Evolutionary conservation across 768 basidiomycete genomes (phyloP).

Genomic region (Leccinellum albellum): DNA sequence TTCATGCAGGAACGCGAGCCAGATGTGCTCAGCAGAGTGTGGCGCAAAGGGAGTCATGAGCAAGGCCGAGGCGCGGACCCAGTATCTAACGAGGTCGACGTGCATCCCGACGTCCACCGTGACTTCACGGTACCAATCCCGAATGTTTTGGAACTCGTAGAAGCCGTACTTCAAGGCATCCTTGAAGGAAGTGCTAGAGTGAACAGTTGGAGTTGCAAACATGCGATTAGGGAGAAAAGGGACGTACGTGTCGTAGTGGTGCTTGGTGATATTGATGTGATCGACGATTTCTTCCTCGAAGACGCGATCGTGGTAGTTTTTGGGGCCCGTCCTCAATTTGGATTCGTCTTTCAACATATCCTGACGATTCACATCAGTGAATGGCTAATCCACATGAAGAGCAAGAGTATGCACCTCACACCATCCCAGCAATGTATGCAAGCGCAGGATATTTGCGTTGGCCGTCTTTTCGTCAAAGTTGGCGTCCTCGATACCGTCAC

Average conservation of each 20-base stretch:
- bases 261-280: slow-evolving; percentile 76
- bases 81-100: slow-evolving; percentile 76
- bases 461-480: slow-evolving; percentile 99
- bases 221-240: not conserved
- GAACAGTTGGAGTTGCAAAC: not conserved
- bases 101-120: slow-evolving; percentile 91
- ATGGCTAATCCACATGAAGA: not conserved
- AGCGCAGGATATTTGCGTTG: slow-evolving; percentile 90
- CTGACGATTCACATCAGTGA: slow-evolving; percentile 36
- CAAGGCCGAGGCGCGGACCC: slow-evolving; percentile 78
- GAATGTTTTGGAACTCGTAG: slow-evolving; percentile 87
- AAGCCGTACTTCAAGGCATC: slow-evolving; percentile 93
- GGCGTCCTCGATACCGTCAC: slow-evolving; percentile 96
- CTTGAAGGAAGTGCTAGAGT: slow-evolving; percentile 83
- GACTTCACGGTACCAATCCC: slow-evolving; percentile 96
- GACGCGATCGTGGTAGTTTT: slow-evolving; percentile 79
- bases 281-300: slow-evolving; percentile 92
- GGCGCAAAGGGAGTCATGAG: slow-evolving; percentile 86
- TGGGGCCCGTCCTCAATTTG: slow-evolving; percentile 69
- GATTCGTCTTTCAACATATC: slow-evolving; percentile 75
- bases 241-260: slow-evolving; percentile 76
- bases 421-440: slow-evolving; percentile 90
- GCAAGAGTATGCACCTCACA: slow-evolving; percentile 66
- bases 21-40: slow-evolving; percentile 92
- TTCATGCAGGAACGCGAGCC: slow-evolving; percentile 69